Evolutionary conservation across 768 basidiomycete genomes (phyloP), one percentile per base, ranked within the genome.

Genomic region (Lyophyllum decastes): DNA sequence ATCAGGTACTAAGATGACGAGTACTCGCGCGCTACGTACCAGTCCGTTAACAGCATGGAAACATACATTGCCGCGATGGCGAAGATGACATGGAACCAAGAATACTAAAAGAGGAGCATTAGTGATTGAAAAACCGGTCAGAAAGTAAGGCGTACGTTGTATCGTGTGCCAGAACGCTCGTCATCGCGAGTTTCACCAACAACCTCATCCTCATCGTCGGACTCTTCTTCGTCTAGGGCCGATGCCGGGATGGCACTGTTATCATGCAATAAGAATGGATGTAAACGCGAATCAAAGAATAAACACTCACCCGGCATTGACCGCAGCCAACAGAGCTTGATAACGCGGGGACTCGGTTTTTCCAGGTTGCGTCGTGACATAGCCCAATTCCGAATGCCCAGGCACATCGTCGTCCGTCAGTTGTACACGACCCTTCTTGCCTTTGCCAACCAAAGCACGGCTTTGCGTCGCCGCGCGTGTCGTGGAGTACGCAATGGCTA

Each of bases 11-110:
- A 5, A 34, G 34, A 17, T 4, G 26, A 44, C n/a, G 19, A 24
- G 5, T n/a, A 27, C 34, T 17, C 33, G 26, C 7, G 34, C 59
- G 9, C 30, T 35, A 78, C 92, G 56, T 71, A 95, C 96, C 97
- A 98, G 73, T 99, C 96, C 1, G 96, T 99, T 53, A 99, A 73
- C 14, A 99, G 78, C 84, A 97, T 95, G 6, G 92, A 94, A 24
- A 98, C 94, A 73, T 99, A 99, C 97, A 98, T 98, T 14, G 94
- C 81, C 26, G 87, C 97, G 64, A 98, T 89, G 45, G 90, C 86
- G 69, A 98, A 99, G 66, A 99, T 98, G 71, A 98, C 75, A 69
- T 99, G 97, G 86, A 99, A 98, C 94, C 95, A 99, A 1, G 94
- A 86, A 70, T 99, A 99, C 95, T 97, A 64, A 5, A 19, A 40